These are phyloP conservation scores for Tillandsia leiboldiana DNA, from an alignment of 176 grass and related monocot genomes.

Conservation along the genomic window DNA sequence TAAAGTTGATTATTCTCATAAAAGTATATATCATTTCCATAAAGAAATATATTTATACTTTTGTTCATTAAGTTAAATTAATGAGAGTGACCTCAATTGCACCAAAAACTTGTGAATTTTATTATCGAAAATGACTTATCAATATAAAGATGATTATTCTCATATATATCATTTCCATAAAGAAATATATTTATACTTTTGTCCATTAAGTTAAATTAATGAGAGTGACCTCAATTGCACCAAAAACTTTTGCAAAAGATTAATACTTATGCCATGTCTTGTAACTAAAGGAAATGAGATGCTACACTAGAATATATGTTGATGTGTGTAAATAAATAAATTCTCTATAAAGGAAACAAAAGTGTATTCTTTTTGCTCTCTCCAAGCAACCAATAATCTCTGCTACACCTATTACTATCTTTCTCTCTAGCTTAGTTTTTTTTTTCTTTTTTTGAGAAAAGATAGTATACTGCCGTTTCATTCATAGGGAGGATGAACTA, in stretches of 20 bases:
- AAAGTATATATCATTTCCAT: not conserved
- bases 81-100: too few relatives aligned
- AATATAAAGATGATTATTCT: not conserved
- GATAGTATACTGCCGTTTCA: too few relatives aligned
- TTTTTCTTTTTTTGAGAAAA: too few relatives aligned
- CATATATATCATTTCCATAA: not conserved
- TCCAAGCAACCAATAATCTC: not conserved
- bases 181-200: not conserved
- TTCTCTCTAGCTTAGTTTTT: not conserved
- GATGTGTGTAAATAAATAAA: not conserved
- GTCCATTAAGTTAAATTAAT: too few relatives aligned
- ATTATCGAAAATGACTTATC: not conserved
- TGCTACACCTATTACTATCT: not conserved
- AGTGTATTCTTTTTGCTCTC: not conserved
- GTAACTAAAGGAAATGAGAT: not conserved
- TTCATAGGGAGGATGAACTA: too few relatives aligned
- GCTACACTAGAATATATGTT: not conserved
- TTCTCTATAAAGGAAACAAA: not conserved
- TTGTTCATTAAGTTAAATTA: too few relatives aligned
- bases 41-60: not conserved
- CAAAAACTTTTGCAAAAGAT: too few relatives aligned
- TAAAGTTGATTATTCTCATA: not conserved
- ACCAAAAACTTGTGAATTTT: not conserved
- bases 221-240: too few relatives aligned
- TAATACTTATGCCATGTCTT: not conserved